Evolutionary conservation across 768 basidiomycete genomes (phyloP).

Genomic region (Phanerochaete carnosa): DNA sequence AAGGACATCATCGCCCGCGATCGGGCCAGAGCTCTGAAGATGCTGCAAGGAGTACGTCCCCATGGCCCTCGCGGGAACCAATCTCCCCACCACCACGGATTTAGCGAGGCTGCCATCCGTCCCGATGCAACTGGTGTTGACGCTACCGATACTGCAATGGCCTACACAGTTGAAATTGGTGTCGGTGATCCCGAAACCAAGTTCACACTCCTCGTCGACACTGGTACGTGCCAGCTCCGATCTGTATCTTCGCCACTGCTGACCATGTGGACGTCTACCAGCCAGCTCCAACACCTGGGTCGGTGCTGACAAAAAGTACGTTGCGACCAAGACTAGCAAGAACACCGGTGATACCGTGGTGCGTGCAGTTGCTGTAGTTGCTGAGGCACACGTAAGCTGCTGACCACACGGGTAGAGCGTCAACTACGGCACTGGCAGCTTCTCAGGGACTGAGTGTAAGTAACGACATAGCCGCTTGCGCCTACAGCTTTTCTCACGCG

Average conservation of each 20-base stretch:
- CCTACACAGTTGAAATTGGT: slow-evolving; percentile 49
- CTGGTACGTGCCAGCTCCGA: slow-evolving; percentile 32
- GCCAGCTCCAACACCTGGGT: slow-evolving; percentile 56
- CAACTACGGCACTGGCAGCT: slow-evolving; percentile 51
- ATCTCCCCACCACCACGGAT: slow-evolving; percentile 20
- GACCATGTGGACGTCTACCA: slow-evolving; percentile 8
- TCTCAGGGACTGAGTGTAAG: slow-evolving; percentile 46
- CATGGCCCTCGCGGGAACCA: slow-evolving; percentile 45
- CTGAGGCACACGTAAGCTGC: background rate
- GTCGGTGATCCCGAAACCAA: slow-evolving; percentile 48
- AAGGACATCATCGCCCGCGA: slow-evolving; percentile 51
- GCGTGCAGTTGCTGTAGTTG: slow-evolving; percentile 13
- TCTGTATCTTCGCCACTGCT: too few species aligned
- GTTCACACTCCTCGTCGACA: slow-evolving; percentile 56
- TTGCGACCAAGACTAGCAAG: slow-evolving; percentile 42
- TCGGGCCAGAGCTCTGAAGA: slow-evolving; percentile 49
- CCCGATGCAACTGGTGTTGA: slow-evolving; percentile 39
- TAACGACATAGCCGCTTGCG: background rate
- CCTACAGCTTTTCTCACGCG: background rate
- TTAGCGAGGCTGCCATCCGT: slow-evolving; percentile 6
- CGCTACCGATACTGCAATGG: slow-evolving; percentile 55
- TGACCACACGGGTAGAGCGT: slow-evolving; percentile 35
- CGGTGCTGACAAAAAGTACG: slow-evolving; percentile 47
- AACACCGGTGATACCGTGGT: slow-evolving; percentile 33
- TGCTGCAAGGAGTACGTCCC: slow-evolving; percentile 50